Percentiles rank a stretch among this genome's conserved stretches.
Conservation (phyloP, 2,329 filamentous ascomycete genomes). For the Chaetothyriales sp. region DNA sequence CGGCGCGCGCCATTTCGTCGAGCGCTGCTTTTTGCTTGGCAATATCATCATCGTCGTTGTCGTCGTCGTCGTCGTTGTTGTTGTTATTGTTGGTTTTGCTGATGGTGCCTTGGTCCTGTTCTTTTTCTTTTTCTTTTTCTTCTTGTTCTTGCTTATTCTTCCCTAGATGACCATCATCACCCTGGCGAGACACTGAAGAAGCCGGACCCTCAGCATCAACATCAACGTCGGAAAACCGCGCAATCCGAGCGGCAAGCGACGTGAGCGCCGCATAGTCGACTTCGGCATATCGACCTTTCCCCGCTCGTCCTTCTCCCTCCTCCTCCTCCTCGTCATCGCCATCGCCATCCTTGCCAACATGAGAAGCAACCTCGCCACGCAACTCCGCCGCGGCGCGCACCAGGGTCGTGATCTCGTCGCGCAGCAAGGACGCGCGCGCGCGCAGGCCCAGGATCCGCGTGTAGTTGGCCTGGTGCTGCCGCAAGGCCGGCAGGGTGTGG, state of each 20-base stretch:
- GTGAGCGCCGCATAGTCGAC: background rate
- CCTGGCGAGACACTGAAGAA: too few relatives aligned
- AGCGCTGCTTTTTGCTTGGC: background rate
- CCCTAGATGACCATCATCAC: too few relatives aligned
- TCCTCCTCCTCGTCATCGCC: background rate
- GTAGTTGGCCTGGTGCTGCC: background rate
- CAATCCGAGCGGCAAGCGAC: background rate
- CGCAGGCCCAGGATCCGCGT: background rate
- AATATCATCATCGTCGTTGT: background rate
- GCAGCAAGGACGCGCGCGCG: background rate
- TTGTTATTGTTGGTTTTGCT: too few relatives aligned
- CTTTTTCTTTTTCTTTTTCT: too few relatives aligned
- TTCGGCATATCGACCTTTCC: too few relatives aligned
- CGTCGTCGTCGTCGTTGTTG: too few relatives aligned
- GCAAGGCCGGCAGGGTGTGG: background rate
- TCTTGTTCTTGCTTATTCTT: too few relatives aligned
- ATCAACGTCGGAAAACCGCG: background rate
- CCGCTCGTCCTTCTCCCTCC: background rate
- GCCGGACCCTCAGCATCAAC: too few relatives aligned
- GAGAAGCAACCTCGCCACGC: background rate
- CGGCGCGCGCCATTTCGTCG: background rate
- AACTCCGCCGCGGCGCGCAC: background rate
- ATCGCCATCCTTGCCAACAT: background rate
- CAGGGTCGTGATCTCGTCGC: background rate
- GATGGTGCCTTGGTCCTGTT: too few relatives aligned